Evolutionary conservation across 805 yeast genomes (phyloP).

Genomic region (Spathaspora sp.): DNA sequence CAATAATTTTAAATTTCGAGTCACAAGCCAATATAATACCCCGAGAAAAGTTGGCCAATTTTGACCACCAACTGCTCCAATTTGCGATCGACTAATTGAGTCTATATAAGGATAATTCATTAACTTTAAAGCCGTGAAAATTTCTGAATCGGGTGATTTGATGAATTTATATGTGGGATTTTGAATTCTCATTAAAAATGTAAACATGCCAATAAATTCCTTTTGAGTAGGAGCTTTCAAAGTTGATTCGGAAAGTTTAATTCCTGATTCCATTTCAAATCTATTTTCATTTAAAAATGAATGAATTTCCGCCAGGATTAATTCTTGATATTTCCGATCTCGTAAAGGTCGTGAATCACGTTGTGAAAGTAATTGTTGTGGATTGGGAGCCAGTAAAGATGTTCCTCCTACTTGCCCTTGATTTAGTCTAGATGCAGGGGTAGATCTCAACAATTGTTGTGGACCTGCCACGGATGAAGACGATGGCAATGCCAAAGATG

Average conservation of each 20-base stretch:
- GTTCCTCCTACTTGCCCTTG: not conserved
- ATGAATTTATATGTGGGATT: conserved; percentile 78
- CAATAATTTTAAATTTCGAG: not conserved
- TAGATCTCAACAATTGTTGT: not conserved
- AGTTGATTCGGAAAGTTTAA: conserved; percentile 61
- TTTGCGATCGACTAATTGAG: conserved; percentile 75
- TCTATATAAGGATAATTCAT: conserved; percentile 79
- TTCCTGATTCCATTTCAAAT: conserved; percentile 74
- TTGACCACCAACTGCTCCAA: conserved; percentile 87
- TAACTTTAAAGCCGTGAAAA: conserved; percentile 59
- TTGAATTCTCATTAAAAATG: conserved; percentile 69
- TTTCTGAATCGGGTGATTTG: conserved; percentile 65
- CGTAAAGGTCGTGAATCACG: conserved; percentile 77
- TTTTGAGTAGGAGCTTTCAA: conserved; percentile 80
- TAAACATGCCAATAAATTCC: conserved; percentile 74
- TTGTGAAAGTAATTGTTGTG: not conserved
- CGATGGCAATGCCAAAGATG: not conserved
- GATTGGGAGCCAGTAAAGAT: not conserved
- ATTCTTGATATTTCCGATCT: conserved; percentile 63
- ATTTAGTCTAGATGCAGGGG: not conserved
- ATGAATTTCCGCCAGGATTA: conserved; percentile 63
- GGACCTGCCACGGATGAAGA: not conserved
- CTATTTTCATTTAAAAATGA: conserved; percentile 59
- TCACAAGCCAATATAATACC: conserved; percentile 77
- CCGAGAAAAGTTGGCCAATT: conserved; percentile 84